Percentiles rank a stretch among this genome's conserved stretches.
Conservation (phyloP, 2,329 filamentous ascomycete species). For the Sclerotinia subarctica region DNA sequence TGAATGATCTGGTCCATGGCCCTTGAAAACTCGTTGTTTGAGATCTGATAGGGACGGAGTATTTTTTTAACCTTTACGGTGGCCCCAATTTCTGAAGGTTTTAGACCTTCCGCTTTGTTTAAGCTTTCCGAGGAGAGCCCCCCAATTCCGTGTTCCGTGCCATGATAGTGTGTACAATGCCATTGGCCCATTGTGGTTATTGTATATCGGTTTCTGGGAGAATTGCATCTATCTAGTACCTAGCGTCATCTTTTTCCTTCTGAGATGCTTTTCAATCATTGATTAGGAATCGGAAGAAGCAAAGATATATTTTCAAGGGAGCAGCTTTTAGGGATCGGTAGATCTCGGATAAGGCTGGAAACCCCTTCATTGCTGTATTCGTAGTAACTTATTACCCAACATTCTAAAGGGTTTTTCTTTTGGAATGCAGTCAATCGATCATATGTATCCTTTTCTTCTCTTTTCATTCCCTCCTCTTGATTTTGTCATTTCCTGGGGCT, state of each 20-base stretch:
- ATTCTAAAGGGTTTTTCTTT: not conserved
- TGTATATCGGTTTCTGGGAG: not conserved
- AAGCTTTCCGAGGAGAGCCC: not conserved
- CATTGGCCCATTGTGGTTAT: not conserved
- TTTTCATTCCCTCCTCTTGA: not conserved
- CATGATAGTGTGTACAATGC: not conserved
- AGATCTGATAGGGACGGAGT: conserved; percentile 16
- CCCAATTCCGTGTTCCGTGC: not conserved
- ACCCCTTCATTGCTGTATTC: conserved; percentile 3
- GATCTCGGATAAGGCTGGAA: not conserved
- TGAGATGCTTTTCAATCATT: not conserved
- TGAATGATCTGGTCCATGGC: not conserved
- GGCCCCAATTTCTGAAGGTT: not conserved
- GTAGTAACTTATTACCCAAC: not conserved
- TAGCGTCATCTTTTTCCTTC: not conserved
- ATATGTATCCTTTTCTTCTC: not conserved
- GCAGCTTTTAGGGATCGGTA: not conserved
- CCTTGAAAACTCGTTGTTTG: not conserved
- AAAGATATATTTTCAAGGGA: not conserved
- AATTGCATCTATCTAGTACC: not conserved
- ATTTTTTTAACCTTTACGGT: not conserved
- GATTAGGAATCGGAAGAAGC: not conserved
- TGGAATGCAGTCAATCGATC: not conserved
- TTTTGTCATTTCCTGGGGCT: conserved; percentile 4
- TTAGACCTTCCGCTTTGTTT: conserved; percentile 9